Conservation (phyloP, 2,329 filamentous ascomycete genomes). For the Fusarium longipes region DNA sequence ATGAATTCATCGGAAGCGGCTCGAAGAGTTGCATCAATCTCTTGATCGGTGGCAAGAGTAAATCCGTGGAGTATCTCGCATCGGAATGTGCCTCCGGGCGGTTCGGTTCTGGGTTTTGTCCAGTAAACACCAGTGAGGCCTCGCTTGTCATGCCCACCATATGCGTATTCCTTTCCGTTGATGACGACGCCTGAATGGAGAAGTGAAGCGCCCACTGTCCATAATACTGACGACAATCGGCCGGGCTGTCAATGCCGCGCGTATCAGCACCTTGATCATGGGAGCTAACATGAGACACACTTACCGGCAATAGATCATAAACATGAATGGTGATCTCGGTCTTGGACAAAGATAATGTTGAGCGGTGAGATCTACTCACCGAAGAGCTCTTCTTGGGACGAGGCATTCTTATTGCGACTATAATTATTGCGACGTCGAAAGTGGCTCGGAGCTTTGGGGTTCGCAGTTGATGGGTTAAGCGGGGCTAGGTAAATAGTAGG, state of each 20-base stretch:
- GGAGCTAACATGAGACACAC: slow-evolving; percentile 35
- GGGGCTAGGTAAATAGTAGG: slow-evolving; percentile 34
- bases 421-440: slow-evolving; percentile 39
- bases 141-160: slow-evolving; percentile 80
- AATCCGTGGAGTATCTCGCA: slow-evolving; percentile 83
- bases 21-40: slow-evolving; percentile 77
- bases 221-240: slow-evolving; percentile 78
- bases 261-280: slow-evolving; percentile 27
- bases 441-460: slow-evolving; percentile 35
- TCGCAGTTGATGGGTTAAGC: slow-evolving; percentile 28
- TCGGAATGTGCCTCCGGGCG: slow-evolving; percentile 81
- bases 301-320: slow-evolving; percentile 79
- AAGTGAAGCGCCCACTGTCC: slow-evolving; percentile 80
- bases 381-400: slow-evolving; percentile 45
- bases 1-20: slow-evolving; percentile 77
- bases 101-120: slow-evolving; percentile 77
- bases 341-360: slow-evolving; percentile 75
- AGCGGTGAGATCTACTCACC: slow-evolving; percentile 63
- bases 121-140: slow-evolving; percentile 84
- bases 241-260: slow-evolving; percentile 66
- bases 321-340: slow-evolving; percentile 81
- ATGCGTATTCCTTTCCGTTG: slow-evolving; percentile 83
- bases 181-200: slow-evolving; percentile 87
- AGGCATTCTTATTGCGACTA: slow-evolving; percentile 44
- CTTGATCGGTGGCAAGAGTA: slow-evolving; percentile 73